These are phyloP conservation scores for Malania oleifera DNA, from an alignment of 164 flowering plant species.

Conservation along the genomic window DNA sequence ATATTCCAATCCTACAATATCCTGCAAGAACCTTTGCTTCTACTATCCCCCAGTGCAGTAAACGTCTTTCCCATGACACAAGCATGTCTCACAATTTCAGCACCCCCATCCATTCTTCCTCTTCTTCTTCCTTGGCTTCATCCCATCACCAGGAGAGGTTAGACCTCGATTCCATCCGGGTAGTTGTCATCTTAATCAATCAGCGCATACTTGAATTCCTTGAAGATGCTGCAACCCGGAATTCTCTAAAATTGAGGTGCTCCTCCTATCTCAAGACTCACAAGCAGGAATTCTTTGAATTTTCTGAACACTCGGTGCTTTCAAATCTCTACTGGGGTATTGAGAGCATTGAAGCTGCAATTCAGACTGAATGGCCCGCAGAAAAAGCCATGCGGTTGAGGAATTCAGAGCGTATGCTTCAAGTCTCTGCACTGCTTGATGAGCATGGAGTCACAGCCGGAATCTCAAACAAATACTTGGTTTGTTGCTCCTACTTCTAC, in stretches of 20 bases:
- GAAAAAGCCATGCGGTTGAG: constrained; percentile 28
- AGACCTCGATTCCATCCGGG: constrained; percentile 31
- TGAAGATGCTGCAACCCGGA: constrained; percentile 23
- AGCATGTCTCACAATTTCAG: constrained; percentile 19
- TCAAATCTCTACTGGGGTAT: constrained; percentile 82
- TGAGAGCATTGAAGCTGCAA: constrained; percentile 46
- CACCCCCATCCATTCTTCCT: constrained; percentile 14
- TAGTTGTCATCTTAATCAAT: constrained; percentile 37
- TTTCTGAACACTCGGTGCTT: constrained; percentile 51
- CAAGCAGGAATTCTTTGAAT: constrained; percentile 51
- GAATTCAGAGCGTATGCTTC: constrained; percentile 63
- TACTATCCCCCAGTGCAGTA: no score
- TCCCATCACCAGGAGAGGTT: constrained; percentile 20
- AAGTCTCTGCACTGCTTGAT: constrained; percentile 61
- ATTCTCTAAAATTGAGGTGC: constrained; percentile 39
- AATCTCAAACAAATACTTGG: constrained; percentile 40
- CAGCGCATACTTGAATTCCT: constrained; percentile 28
- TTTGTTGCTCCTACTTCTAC: constrained; percentile 60
- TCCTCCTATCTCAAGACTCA: constrained; percentile 32
- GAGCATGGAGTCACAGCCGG: constrained; percentile 57
- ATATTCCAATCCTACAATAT: constrained; percentile 13
- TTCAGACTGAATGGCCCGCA: constrained; percentile 26
- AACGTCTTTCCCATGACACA: constrained; percentile 18
- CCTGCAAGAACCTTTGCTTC: no score
- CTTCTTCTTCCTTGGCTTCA: constrained; percentile 19